These are phyloP conservation scores for Tubosaeta sp. DNA, from an alignment of 768 basidiomycete genomes.

Conservation along the genomic window DNA sequence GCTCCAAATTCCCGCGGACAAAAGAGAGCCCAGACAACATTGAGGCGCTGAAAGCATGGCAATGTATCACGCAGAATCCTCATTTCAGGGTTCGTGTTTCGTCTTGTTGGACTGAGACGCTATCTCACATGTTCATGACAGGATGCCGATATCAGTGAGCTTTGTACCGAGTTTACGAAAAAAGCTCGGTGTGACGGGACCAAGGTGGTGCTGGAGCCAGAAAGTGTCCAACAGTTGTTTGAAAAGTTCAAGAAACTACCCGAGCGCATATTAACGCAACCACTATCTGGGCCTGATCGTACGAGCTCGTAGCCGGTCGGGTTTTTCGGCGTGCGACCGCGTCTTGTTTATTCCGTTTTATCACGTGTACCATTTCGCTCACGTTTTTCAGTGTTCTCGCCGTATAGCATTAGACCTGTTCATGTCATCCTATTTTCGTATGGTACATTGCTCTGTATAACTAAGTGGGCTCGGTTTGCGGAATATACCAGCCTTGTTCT, in stretches of 20 bases:
- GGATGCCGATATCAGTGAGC: slow-evolving; percentile 74
- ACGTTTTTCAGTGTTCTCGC: neutral
- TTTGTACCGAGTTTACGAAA: slow-evolving; percentile 73
- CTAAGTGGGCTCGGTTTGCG: neutral
- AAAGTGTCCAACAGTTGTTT: slow-evolving; percentile 41
- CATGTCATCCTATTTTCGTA: neutral
- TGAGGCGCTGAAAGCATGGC: slow-evolving; percentile 77
- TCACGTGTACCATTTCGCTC: slow-evolving; percentile 14
- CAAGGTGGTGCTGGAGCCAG: slow-evolving; percentile 69
- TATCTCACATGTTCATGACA: slow-evolving; percentile 23
- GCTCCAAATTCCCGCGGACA: slow-evolving; percentile 65
- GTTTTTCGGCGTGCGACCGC: neutral
- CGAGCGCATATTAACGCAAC: slow-evolving; percentile 10
- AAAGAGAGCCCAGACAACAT: slow-evolving; percentile 68
- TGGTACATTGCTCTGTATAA: neutral
- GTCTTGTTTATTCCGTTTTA: slow-evolving; percentile 18
- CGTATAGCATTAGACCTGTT: neutral
- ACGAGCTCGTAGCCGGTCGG: slow-evolving; percentile 13
- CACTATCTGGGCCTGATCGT: slow-evolving; percentile 4
- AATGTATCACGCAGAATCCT: slow-evolving; percentile 68
- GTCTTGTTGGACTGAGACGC: slow-evolving; percentile 1
- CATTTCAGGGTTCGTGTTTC: slow-evolving; percentile 60
- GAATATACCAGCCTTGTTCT: neutral
- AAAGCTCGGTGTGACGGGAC: slow-evolving; percentile 85
- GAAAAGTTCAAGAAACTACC: slow-evolving; percentile 35